A percentile compares a stretch with the other conserved stretches of the same genome.
These are phyloP conservation scores for Aspergillus novofumigatus DNA, from an alignment of 2,329 filamentous ascomycete species.

Conservation along the genomic window DNA sequence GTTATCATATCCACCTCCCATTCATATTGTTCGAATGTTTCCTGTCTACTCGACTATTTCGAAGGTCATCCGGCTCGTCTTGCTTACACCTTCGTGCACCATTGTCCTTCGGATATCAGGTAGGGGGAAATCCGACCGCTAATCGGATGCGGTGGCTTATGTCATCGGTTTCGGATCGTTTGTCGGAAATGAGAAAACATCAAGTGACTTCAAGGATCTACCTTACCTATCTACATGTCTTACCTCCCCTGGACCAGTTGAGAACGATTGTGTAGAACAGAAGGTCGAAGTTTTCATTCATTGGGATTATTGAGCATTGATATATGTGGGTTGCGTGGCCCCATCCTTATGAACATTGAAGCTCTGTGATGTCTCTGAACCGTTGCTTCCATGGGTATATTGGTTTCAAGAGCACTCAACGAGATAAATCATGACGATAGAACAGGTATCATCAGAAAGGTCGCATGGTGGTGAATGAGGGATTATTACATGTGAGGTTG, in stretches of 20 bases:
- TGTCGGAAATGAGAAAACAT: conserved; percentile 9
- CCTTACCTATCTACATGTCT: not conserved
- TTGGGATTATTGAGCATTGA: not conserved
- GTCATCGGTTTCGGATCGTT: conserved; percentile 20
- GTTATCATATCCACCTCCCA: not conserved
- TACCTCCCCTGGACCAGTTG: too few species aligned
- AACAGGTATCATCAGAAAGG: conserved; percentile 1
- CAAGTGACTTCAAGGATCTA: not conserved
- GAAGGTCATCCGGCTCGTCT: not conserved
- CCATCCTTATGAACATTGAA: not conserved
- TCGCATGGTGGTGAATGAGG: not conserved
- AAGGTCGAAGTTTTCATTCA: not conserved
- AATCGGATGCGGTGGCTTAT: conserved; percentile 19
- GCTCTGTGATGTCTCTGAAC: not conserved
- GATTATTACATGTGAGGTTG: not conserved
- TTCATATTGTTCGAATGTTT: not conserved
- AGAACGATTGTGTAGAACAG: not conserved
- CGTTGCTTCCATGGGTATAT: not conserved
- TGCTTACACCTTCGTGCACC: not conserved
- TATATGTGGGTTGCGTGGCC: not conserved
- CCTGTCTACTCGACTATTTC: not conserved
- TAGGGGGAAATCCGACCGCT: not conserved
- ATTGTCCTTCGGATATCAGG: not conserved
- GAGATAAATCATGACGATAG: not conserved
- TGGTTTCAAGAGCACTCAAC: not conserved